These are phyloP conservation scores for Zymoseptoria crescenta DNA, from an alignment of 2,329 filamentous ascomycete genomes.

Conservation along the genomic window DNA sequence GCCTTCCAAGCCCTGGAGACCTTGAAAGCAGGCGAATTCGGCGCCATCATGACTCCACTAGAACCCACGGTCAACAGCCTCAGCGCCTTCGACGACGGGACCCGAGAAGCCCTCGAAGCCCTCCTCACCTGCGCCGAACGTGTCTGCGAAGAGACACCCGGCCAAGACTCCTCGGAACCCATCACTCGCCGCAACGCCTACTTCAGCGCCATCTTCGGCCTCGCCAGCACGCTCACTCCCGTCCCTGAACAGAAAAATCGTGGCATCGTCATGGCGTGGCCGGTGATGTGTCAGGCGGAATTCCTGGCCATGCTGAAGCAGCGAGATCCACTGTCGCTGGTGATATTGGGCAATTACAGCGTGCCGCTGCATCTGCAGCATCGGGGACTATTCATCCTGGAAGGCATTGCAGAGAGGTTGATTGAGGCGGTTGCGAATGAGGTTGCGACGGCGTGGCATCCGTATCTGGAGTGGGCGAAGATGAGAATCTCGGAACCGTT, in stretches of 20 bases:
- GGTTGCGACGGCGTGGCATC: conserved; percentile 6
- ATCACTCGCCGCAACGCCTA: conserved; percentile 7
- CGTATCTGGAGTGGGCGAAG: conserved; percentile 8
- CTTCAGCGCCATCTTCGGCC: conserved; percentile 10
- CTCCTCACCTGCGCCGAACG: conserved; percentile 6
- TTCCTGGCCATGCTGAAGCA: conserved; percentile 13
- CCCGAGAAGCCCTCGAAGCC: conserved; percentile 8
- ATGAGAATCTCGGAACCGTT: not conserved
- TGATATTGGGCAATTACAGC: conserved; percentile 15
- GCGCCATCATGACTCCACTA: conserved; percentile 6
- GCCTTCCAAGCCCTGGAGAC: conserved; percentile 10
- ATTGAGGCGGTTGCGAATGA: conserved; percentile 5
- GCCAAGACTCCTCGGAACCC: not conserved
- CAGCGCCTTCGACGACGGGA: conserved; percentile 5
- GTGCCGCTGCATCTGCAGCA: conserved; percentile 11
- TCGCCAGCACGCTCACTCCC: conserved; percentile 11
- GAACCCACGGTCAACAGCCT: conserved; percentile 7
- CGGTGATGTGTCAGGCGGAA: conserved; percentile 10
- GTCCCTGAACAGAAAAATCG: conserved; percentile 8
- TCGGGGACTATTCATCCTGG: conserved; percentile 4
- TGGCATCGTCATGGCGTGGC: conserved; percentile 10
- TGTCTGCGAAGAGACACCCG: not conserved
- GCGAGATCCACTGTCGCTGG: conserved; percentile 16
- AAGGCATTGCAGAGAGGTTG: conserved; percentile 6
- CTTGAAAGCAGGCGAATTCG: conserved; percentile 7